phyloP scores from a whole-genome alignment of 208 protist genomes.

The Sergeia podlipaevii region DNA sequence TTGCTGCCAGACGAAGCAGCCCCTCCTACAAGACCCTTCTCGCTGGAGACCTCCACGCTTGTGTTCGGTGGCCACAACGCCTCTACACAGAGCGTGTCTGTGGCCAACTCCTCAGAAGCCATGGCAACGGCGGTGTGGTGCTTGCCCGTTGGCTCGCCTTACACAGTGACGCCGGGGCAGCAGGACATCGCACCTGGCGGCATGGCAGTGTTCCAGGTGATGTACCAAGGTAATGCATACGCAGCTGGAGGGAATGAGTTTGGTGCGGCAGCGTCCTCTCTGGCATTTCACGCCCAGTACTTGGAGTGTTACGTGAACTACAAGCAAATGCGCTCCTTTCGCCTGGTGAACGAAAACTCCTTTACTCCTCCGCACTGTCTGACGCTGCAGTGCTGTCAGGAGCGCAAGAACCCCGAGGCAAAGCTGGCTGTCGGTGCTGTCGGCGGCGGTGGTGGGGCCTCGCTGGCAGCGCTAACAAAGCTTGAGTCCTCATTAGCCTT shows the following conservation, averaged over 20 bases:
- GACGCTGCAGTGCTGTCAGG: constrained; percentile 40
- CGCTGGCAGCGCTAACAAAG: neutral
- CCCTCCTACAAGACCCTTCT: constrained; percentile 24
- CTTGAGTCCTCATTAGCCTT: constrained; percentile 32
- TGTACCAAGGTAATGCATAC: neutral
- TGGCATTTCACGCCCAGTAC: constrained; percentile 17
- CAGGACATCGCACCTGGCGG: constrained; percentile 47
- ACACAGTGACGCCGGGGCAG: constrained; percentile 46
- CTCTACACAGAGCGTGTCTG: constrained; percentile 31
- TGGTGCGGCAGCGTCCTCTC: neutral
- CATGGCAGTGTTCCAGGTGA: constrained; percentile 26
- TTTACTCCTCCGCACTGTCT: constrained; percentile 85
- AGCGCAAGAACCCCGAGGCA: constrained; percentile 1
- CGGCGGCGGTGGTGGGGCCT: neutral
- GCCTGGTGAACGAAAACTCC: constrained; percentile 50
- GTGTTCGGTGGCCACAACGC: constrained; percentile 22
- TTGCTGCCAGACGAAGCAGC: neutral
- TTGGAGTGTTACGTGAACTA: constrained; percentile 92
- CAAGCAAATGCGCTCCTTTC: constrained; percentile 83
- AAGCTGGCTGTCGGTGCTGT: neutral
- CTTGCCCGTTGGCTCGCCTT: constrained; percentile 47
- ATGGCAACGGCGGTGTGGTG: constrained; percentile 65
- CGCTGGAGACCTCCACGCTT: constrained; percentile 26
- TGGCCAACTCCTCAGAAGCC: constrained; percentile 63
- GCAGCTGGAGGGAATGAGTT: constrained; percentile 6